Evolutionary conservation across 2,329 filamentous ascomycete genomes (phyloP).

Genomic region (Pseudocercospora ulei): DNA sequence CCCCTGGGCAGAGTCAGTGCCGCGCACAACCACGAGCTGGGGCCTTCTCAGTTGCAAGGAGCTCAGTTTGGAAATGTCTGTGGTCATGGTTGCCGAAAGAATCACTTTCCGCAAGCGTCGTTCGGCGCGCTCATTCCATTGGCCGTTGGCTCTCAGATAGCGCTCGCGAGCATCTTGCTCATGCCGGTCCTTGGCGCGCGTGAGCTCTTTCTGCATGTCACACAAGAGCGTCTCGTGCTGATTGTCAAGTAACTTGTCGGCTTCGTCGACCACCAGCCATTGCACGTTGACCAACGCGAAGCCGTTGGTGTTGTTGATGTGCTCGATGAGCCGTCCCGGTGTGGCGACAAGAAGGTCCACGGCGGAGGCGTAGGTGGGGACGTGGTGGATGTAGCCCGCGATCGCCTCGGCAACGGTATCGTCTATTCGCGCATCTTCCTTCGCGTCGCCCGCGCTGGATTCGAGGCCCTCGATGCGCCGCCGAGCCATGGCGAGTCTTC

Average conservation of each 20-base stretch:
- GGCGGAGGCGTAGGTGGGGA: constrained; percentile 57
- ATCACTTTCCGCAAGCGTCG: constrained; percentile 63
- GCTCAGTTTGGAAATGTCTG: constrained; percentile 69
- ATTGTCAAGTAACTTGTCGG: constrained; percentile 81
- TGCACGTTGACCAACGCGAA: constrained; percentile 69
- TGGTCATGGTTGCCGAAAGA: constrained; percentile 84
- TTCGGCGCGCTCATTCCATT: constrained; percentile 36
- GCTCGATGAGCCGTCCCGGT: constrained; percentile 82
- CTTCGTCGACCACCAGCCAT: constrained; percentile 90
- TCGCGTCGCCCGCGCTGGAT: constrained; percentile 14
- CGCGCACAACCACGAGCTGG: constrained; percentile 64
- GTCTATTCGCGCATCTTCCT: constrained; percentile 28
- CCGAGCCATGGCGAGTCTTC: constrained; percentile 28
- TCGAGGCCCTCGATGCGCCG: constrained; percentile 2
- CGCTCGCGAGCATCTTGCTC: constrained; percentile 27
- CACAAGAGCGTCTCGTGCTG: constrained; percentile 30
- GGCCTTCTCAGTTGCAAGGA: constrained; percentile 64
- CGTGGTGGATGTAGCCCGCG: constrained; percentile 49
- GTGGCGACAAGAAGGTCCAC: constrained; percentile 87
- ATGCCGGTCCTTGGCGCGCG: constrained; percentile 14
- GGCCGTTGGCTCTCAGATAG: constrained; percentile 20
- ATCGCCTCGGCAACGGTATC: constrained; percentile 23
- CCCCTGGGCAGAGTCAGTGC: constrained; percentile 30
- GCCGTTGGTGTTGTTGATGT: constrained; percentile 71
- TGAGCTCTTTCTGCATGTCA: constrained; percentile 24